Percentiles rank a stretch among this genome's conserved stretches.
These are phyloP conservation scores for Claviceps maximensis DNA, from an alignment of 2,329 filamentous ascomycete species.

Conservation along the genomic window DNA sequence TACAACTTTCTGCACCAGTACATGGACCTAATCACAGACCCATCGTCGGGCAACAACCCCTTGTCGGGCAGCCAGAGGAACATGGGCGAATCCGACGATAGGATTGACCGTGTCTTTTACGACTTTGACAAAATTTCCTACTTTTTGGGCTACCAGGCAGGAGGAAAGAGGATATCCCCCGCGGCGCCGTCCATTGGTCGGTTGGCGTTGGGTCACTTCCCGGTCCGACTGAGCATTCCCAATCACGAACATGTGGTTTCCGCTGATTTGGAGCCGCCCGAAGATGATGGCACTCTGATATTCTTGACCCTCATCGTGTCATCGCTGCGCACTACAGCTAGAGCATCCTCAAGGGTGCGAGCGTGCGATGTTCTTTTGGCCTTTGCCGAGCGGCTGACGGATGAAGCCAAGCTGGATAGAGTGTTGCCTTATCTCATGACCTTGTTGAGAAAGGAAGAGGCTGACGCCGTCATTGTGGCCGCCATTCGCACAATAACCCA, in stretches of 20 bases:
- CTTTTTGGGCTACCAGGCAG: constrained; percentile 60
- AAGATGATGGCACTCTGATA: constrained; percentile 83
- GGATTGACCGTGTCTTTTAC: constrained; percentile 82
- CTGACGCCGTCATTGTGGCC: constrained; percentile 73
- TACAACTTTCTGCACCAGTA: constrained; percentile 97
- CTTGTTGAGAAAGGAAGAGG: constrained; percentile 60
- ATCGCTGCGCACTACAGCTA: constrained; percentile 77
- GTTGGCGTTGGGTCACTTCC: constrained; percentile 53
- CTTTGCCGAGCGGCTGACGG: constrained; percentile 80
- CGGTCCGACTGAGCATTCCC: constrained; percentile 74
- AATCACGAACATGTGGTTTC: constrained; percentile 64
- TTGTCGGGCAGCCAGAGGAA: constrained; percentile 56
- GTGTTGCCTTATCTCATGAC: constrained; percentile 82
- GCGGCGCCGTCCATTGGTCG: constrained; percentile 19
- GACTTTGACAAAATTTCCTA: constrained; percentile 98
- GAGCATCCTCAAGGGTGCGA: constrained; percentile 73
- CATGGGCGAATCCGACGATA: constrained; percentile 76
- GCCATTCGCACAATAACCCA: constrained; percentile 81
- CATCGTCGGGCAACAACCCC: constrained; percentile 63
- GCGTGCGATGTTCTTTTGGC: constrained; percentile 86
- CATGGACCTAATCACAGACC: constrained; percentile 90
- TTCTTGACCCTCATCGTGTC: constrained; percentile 83
- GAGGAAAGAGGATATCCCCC: constrained; percentile 12
- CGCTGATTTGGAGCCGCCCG: constrained; percentile 43
- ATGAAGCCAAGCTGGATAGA: constrained; percentile 90